Conservation (phyloP, 179 eudicot species). For the Silene noctiflora region DNA sequence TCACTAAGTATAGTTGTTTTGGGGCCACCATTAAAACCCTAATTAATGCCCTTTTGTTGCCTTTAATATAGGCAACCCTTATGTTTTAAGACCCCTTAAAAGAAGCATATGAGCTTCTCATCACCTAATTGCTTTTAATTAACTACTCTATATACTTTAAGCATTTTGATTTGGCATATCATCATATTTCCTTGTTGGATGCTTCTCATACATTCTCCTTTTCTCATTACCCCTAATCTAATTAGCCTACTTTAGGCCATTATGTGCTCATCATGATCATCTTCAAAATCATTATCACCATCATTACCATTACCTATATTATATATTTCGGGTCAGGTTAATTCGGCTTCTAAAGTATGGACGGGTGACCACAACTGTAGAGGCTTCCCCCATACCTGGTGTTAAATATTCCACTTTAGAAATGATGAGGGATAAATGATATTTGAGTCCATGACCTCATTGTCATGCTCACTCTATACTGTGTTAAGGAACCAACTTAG, state of each 20-base stretch:
- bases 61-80: constrained; percentile 23
- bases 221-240: constrained; percentile 15
- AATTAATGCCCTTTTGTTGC: constrained; percentile 32
- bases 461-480: no score
- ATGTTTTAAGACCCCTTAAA: constrained; percentile 22
- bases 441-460: no score
- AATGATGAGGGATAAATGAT: no score
- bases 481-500: no score
- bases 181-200: constrained; percentile 16
- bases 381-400: no score
- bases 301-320: constrained; percentile 11
- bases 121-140: constrained; percentile 20
- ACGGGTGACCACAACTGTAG: no score
- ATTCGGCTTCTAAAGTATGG: no score
- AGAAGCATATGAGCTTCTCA: constrained; percentile 27
- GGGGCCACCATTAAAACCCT: constrained; percentile 31
- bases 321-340: no score
- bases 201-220: constrained; percentile 18
- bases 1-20: constrained; percentile 17
- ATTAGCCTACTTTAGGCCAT: neutral
- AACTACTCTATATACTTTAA: neutral
- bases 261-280: constrained; percentile 16
- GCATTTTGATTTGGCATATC: constrained; percentile 14
- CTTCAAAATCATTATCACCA: constrained; percentile 10
- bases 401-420: no score